phyloP scores from a whole-genome alignment of 192 early-diverging fungal genomes.

The Geosiphon pyriformis region DNA sequence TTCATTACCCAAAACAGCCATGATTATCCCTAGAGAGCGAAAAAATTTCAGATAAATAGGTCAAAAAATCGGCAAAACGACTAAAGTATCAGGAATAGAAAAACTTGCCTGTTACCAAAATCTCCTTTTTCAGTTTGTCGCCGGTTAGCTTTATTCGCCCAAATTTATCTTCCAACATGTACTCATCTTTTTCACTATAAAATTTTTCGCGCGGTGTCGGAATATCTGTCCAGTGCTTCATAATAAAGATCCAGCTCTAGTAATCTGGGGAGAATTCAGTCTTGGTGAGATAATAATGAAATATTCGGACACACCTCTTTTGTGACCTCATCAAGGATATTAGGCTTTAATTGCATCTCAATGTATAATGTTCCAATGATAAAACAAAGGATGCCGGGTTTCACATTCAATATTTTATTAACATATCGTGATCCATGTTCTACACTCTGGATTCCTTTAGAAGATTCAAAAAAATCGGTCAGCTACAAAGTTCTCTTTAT shows the following conservation, averaged over 20 bases:
- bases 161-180: slow-evolving; percentile 88
- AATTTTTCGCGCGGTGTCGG: slow-evolving; percentile 65
- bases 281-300: background rate
- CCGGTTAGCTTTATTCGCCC: slow-evolving; percentile 79
- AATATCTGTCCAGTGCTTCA: slow-evolving; percentile 59
- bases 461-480: background rate
- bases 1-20: slow-evolving; percentile 77
- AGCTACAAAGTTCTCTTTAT: background rate
- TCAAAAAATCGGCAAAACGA: background rate
- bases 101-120: slow-evolving; percentile 69
- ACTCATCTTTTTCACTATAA: slow-evolving; percentile 50
- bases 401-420: slow-evolving; percentile 69
- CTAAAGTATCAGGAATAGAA: background rate
- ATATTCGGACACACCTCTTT: slow-evolving; percentile 50
- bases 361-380: slow-evolving; percentile 86
- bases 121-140: slow-evolving; percentile 38
- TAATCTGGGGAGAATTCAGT: background rate
- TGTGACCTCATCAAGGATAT: slow-evolving; percentile 85
- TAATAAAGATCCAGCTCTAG: background rate
- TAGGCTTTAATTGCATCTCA: slow-evolving; percentile 84
- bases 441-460: too few relatives aligned
- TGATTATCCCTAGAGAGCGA: slow-evolving; percentile 55
- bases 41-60: background rate
- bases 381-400: slow-evolving; percentile 54
- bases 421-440: slow-evolving; percentile 40